phyloP scores from a whole-genome alignment of 1,284 basidiomycete genomes.

The Tilletia walkeri region DNA sequence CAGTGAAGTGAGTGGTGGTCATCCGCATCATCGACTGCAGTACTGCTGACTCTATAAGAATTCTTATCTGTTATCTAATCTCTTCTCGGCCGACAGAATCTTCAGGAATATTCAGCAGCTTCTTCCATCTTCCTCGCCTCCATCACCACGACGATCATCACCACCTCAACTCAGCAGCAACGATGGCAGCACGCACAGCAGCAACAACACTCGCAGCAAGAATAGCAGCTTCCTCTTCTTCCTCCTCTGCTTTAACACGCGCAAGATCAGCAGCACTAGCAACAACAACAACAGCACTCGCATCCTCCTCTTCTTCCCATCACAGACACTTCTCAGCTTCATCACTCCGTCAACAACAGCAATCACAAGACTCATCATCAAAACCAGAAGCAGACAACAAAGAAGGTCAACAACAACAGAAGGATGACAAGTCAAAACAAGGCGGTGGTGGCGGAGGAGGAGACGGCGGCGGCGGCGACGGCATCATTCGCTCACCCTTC shows the following conservation, averaged over 20 bases:
- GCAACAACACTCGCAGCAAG: not conserved
- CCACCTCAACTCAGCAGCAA: not conserved
- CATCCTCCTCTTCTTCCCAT: not conserved
- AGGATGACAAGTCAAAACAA: not conserved
- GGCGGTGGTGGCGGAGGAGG: not conserved
- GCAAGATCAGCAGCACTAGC: not conserved
- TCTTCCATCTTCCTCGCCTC: no score
- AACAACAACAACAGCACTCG: not conserved
- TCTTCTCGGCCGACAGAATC: no score
- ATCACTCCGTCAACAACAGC: not conserved
- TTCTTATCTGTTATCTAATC: no score
- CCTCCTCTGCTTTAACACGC: not conserved
- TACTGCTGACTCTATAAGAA: no score
- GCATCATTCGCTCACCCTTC: slow-evolving; percentile 69
- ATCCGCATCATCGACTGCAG: no score
- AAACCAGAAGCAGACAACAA: not conserved
- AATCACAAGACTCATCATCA: not conserved
- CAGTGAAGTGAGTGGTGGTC: no score
- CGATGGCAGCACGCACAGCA: not conserved
- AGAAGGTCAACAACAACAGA: not conserved
- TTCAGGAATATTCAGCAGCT: no score
- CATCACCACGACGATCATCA: no score
- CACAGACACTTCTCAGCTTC: no score
- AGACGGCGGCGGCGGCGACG: slow-evolving; percentile 6
- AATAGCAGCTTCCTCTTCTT: no score